Evolutionary conservation across 305 asterid species (phyloP).

Genomic region (Withania somnifera): DNA sequence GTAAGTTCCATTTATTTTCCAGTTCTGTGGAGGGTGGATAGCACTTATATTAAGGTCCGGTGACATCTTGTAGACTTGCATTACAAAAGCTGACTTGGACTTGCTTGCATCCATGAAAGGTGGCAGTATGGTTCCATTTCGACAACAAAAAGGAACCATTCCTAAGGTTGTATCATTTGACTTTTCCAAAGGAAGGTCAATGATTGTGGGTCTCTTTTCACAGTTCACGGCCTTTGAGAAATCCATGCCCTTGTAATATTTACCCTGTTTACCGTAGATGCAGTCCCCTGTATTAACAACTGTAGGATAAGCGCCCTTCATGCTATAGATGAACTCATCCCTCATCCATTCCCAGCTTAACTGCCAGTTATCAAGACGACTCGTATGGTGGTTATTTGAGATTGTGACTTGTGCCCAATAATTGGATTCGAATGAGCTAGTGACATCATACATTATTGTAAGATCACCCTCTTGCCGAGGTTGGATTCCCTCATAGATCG

Average conservation of each 20-base stretch:
- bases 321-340: constrained; percentile 54
- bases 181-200: constrained; percentile 54
- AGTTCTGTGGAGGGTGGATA: constrained; percentile 52
- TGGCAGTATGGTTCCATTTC: constrained; percentile 56
- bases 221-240: constrained; percentile 46
- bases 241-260: constrained; percentile 26
- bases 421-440: constrained; percentile 27
- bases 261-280: constrained; percentile 51
- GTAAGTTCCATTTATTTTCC: constrained; percentile 37
- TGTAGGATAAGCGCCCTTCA: constrained; percentile 57
- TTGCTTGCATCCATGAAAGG: constrained; percentile 36
- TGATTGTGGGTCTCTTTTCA: constrained; percentile 41
- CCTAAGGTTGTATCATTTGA: constrained; percentile 50
- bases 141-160: constrained; percentile 53
- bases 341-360: constrained; percentile 70
- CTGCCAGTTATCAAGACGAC: constrained; percentile 51
- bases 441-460: constrained; percentile 52
- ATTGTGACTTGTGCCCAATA: constrained; percentile 59
- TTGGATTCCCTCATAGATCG: constrained; percentile 13
- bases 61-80: constrained; percentile 71
- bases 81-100: constrained; percentile 44
- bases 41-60: constrained; percentile 43
- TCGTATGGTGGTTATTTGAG: constrained; percentile 37
- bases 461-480: constrained; percentile 48
- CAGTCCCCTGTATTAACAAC: constrained; percentile 39